A percentile compares a stretch with the other conserved stretches of the same genome.
These are phyloP conservation scores for Rosa chinensis DNA, from an alignment of 306 rosid genomes.

Conservation along the genomic window DNA sequence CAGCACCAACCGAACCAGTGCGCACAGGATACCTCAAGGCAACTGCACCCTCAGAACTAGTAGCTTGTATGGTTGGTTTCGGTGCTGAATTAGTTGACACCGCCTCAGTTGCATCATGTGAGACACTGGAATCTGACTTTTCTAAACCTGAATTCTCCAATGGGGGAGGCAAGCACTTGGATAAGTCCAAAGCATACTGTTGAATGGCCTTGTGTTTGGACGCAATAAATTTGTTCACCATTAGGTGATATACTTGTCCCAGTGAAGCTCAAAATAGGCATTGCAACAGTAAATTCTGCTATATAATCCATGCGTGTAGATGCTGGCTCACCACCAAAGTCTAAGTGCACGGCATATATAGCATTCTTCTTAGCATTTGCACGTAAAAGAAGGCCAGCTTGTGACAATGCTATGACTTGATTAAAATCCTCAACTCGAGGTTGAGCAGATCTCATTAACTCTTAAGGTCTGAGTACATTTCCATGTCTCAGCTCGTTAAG, in stretches of 20 bases:
- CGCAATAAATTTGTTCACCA: constrained; percentile 86
- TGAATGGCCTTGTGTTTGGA: constrained; percentile 99
- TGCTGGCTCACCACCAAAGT: constrained; percentile 80
- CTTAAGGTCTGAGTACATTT: constrained; percentile 83
- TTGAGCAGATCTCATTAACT: constrained; percentile 82
- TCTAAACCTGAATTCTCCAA: constrained; percentile 64
- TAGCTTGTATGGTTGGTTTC: constrained; percentile 47
- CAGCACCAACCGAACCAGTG: constrained; percentile 54
- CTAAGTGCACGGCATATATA: constrained; percentile 89
- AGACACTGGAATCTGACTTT: constrained; percentile 67
- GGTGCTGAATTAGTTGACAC: constrained; percentile 46
- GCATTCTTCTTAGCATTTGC: constrained; percentile 99
- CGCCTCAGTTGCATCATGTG: constrained; percentile 57
- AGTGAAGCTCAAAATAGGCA: constrained; percentile 96
- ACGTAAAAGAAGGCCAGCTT: constrained; percentile 92
- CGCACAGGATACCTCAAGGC: constrained; percentile 56
- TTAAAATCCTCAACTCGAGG: constrained; percentile 75
- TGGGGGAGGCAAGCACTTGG: constrained; percentile 93
- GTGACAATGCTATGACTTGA: constrained; percentile 85
- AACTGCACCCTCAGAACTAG: constrained; percentile 48
- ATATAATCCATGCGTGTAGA: constrained; percentile 19
- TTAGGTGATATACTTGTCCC: constrained; percentile 82
- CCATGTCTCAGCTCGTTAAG: constrained; percentile 88
- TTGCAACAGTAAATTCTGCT: constrained; percentile 13
- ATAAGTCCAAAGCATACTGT: constrained; percentile 93